Evolutionary conservation across 2,329 filamentous ascomycete species (phyloP).

Genomic region (Calonectria pauciramosa): DNA sequence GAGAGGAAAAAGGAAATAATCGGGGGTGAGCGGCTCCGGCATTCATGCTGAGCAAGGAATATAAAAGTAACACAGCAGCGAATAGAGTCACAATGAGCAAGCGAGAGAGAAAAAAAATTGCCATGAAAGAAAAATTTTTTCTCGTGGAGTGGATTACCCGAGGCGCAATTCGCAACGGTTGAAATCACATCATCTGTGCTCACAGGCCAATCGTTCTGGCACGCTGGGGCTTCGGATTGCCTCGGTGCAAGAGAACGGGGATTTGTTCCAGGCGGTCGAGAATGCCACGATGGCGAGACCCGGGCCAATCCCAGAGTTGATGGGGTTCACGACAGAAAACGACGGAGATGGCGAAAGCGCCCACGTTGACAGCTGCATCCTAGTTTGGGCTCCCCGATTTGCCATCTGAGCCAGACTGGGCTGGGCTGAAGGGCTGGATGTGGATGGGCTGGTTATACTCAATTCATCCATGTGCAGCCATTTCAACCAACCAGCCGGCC

Average conservation of each 20-base stretch:
- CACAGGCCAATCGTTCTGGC: slow-evolving; percentile 47
- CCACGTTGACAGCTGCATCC: slow-evolving; percentile 6
- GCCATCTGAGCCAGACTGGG: background rate
- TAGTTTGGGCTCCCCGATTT: background rate
- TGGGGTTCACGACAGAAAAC: slow-evolving; percentile 5
- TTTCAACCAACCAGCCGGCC: background rate
- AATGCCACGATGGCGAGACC: slow-evolving; percentile 1
- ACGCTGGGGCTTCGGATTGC: slow-evolving; percentile 35
- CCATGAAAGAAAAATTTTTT: background rate
- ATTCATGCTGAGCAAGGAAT: slow-evolving; percentile 19
- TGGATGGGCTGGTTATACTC: slow-evolving; percentile 22
- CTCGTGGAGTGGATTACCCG: background rate
- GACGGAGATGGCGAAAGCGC: background rate
- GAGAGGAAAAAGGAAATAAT: background rate
- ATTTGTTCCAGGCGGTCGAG: background rate
- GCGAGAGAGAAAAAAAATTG: background rate
- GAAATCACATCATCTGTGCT: slow-evolving; percentile 42
- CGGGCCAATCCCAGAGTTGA: slow-evolving; percentile 14
- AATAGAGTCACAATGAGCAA: background rate
- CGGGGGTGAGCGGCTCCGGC: background rate
- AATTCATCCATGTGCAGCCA: slow-evolving; percentile 21
- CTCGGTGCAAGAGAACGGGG: slow-evolving; percentile 18
- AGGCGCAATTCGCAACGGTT: slow-evolving; percentile 10
- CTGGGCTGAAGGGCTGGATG: slow-evolving; percentile 15
- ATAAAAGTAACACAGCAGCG: background rate